Conservation (phyloP, 176 grass and related monocot species). For the Themeda triandra region DNA sequence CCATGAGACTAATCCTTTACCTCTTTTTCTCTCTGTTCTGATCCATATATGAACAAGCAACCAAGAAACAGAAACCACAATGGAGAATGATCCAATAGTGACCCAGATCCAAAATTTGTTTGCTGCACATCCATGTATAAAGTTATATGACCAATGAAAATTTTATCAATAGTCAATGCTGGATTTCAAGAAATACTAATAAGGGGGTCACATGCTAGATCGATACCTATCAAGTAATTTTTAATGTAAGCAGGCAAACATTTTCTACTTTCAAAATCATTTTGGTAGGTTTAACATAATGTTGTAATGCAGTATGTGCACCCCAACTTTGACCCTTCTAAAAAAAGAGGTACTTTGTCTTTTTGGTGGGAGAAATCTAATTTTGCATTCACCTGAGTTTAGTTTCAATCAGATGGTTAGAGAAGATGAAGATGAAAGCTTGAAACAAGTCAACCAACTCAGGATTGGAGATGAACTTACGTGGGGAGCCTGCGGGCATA, state of each 20-base stretch:
- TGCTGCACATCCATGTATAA: constrained; percentile 13
- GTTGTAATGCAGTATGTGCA: not conserved
- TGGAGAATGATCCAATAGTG: constrained; percentile 20
- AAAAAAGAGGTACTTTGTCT: not conserved
- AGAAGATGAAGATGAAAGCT: not conserved
- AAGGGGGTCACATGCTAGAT: not conserved
- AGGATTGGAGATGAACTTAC: constrained; percentile 10
- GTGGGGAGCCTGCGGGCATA: constrained; percentile 7
- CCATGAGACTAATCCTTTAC: not conserved
- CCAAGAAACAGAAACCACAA: constrained; percentile 16
- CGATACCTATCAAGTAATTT: not conserved
- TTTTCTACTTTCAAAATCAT: not conserved
- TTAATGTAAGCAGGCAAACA: not conserved
- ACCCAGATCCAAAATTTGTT: constrained; percentile 37
- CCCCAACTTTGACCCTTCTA: not conserved
- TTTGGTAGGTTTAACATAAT: not conserved
- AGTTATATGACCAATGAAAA: not conserved
- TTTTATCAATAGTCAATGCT: not conserved
- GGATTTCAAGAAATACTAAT: not conserved
- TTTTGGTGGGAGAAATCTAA: not conserved
- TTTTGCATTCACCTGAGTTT: not conserved
- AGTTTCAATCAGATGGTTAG: not conserved
- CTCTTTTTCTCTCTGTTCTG: constrained; percentile 40
- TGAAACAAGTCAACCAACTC: not conserved
- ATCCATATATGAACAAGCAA: constrained; percentile 52